Evolutionary conservation across 2,329 filamentous ascomycete species (phyloP), one percentile per base, ranked within the genome.

Genomic region (Apiospora pterosperma): DNA sequence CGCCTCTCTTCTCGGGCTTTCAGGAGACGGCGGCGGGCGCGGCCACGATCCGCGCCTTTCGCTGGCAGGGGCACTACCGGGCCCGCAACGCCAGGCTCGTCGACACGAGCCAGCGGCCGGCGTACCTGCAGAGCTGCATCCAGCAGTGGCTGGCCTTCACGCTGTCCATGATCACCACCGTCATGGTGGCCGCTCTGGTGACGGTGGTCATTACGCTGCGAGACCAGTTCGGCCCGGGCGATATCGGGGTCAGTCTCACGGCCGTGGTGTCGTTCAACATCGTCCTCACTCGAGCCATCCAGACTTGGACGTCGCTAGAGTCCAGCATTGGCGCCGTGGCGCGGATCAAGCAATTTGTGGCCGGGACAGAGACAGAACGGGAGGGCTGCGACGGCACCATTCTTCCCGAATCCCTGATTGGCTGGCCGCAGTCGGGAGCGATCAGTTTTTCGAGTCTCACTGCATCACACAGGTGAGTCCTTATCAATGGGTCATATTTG

Each of bases 11-110:
- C 41, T 70, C 71, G 2, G 69, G 72, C 48, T 76, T 77, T 48
- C 65, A 64, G 16, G 70, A 71, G 36, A 68, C 70, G 1, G 62
- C 69, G 25, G 48, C 38, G 11, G 38, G 38, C 38, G 38, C 38
- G 19, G 11, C 38, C 19, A 83, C 80, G 1, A 80, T 84, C 59
- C 79, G 81, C 11, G 78, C 81, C 1, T 82, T 82, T 63, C 75
- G 38, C 19, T 41, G 38, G 38, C 38, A 41, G 38, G 10, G 11
- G 38, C 38, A 41, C 10, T 19, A 41, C 19, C 38, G 19, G 38
- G 38, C 10, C 11, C 38, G 38, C 38, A 41, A 41, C 38, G 38
- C 11, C 38, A 41, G 23, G 44, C 34, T 62, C n/a, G 63, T 65
- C 28, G 61, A 65, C 36, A 23, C n/a, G 14, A 75, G 74, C 6